Evolutionary conservation across 1,284 basidiomycete genomes (phyloP).

Genomic region (Mycena sp.): DNA sequence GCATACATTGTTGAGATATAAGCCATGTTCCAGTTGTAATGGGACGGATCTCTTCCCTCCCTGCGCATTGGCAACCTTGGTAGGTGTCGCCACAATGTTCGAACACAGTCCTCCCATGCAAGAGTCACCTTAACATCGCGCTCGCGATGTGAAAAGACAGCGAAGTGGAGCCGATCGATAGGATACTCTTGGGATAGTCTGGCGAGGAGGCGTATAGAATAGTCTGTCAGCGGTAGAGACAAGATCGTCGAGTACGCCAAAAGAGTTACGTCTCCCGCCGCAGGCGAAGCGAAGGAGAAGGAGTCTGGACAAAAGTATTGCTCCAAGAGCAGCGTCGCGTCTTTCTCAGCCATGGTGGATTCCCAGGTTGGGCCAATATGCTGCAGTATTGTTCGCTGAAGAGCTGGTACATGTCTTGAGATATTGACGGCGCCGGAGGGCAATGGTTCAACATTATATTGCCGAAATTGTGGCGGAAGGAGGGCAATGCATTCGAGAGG

Average conservation of each 20-base stretch:
- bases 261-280: conserved; percentile 63
- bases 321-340: conserved; percentile 54
- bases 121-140: conserved; percentile 44
- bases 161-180: conserved; percentile 70
- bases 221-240: conserved; percentile 56
- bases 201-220: conserved; percentile 62
- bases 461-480: conserved; percentile 62
- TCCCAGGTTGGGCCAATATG: conserved; percentile 78
- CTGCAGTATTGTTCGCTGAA: conserved; percentile 74
- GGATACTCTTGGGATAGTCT: conserved; percentile 68
- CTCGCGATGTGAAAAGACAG: conserved; percentile 50
- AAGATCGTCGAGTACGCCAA: conserved; percentile 71
- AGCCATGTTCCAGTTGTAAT: conserved; percentile 62
- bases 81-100: conserved; percentile 67
- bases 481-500: conserved; percentile 67
- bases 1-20: conserved; percentile 63
- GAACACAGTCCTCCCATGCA: conserved; percentile 77
- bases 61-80: conserved; percentile 73
- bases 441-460: conserved; percentile 49
- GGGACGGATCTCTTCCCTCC: conserved; percentile 45
- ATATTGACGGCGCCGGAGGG: conserved; percentile 46
- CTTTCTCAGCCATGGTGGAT: conserved; percentile 57
- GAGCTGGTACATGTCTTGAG: conserved; percentile 58
- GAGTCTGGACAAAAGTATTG: conserved; percentile 78
- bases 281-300: conserved; percentile 57